Base-by-base conservation (phyloP, 2,329 filamentous ascomycete genomes). In the Microcera coccophila region DNA sequence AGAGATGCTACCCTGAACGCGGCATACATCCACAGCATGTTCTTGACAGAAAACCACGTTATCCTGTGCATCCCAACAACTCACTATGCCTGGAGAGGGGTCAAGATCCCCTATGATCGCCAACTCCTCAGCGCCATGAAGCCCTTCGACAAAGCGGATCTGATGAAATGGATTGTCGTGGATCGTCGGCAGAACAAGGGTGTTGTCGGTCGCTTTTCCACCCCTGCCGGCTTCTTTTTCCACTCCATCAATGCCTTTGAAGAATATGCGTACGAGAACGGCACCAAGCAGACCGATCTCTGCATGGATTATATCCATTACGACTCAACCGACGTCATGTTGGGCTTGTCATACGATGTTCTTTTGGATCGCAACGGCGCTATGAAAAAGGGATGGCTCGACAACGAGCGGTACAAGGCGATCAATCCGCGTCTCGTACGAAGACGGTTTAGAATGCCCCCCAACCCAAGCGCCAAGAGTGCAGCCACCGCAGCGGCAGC, bases 21-120 rank as follows among this genome's bases (percentile, higher is more conserved):
- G 0, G 82, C 86, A 0, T 94, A 93, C 55, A 79, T 94, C n/a
- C 89, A 94, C 66, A 91, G 87, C 8, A 75, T 91, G 54, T 88
- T 89, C 55, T 64, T 94, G 19, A 85, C 86, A 0, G 67, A 79
- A 14, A 79, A 82, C 53, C 85, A 84, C 55, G 79, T 90, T 2
- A 67, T 93, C 0, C 68, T 94, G 4, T 90, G 85, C 57, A 67
- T 93, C 1, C 90, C 85, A 54, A 80, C 79, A 14, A 74, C 83
- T 1, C 80, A 84, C 49, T 72, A 81, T 31, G 73, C 67, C 2
- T 70, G 67, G 52, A 68, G 65, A 9, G 87, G 87, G 0, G 45
- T 82, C 2, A 75, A 73, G 12, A 72, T 89, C 9, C 59, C 83
- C 0, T 85, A 79, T 72, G 68, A 82, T 28, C 67, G 78, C 8